Conservation (phyloP, 306 rosid genomes). For the Glycine latifolia region DNA sequence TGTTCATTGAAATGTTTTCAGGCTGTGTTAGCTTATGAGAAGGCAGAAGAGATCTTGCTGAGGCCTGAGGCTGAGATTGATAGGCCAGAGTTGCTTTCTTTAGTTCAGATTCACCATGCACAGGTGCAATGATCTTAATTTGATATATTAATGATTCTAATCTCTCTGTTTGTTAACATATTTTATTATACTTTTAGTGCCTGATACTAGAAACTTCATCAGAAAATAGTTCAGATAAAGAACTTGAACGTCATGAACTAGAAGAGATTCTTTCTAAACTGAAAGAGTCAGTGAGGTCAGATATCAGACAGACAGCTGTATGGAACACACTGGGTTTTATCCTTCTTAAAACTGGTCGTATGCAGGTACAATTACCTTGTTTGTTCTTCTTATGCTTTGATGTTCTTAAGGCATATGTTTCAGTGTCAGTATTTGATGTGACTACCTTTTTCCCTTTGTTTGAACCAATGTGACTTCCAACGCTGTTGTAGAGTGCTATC, state of each 20-base stretch:
- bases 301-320: conserved; percentile 88
- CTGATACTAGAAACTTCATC: conserved; percentile 78
- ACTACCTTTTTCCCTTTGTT: conserved; percentile 20
- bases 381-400: conserved; percentile 37
- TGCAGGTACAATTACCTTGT: conserved; percentile 63
- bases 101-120: conserved; percentile 95
- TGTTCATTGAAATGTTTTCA: conserved; percentile 42
- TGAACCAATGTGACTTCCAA: conserved; percentile 45
- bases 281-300: conserved; percentile 76
- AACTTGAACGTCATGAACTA: conserved; percentile 84
- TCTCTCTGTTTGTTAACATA: conserved; percentile 51
- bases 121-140: conserved; percentile 67
- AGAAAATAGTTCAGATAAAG: conserved; percentile 77
- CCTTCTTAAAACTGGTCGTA: conserved; percentile 83
- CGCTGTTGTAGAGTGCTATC: conserved; percentile 75
- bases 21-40: conserved; percentile 88
- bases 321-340: conserved; percentile 94
- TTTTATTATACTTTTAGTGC: conserved; percentile 70
- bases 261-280: conserved; percentile 80
- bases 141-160: conserved; percentile 41
- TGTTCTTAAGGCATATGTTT: conserved; percentile 32
- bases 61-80: conserved; percentile 79
- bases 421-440: conserved; percentile 29
- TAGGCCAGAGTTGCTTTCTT: conserved; percentile 83
- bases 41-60: conserved; percentile 86